Percentiles rank a stretch among this genome's conserved stretches.
phyloP scores from a whole-genome alignment of 805 yeast genomes.

The Candida cerambycidarum region DNA sequence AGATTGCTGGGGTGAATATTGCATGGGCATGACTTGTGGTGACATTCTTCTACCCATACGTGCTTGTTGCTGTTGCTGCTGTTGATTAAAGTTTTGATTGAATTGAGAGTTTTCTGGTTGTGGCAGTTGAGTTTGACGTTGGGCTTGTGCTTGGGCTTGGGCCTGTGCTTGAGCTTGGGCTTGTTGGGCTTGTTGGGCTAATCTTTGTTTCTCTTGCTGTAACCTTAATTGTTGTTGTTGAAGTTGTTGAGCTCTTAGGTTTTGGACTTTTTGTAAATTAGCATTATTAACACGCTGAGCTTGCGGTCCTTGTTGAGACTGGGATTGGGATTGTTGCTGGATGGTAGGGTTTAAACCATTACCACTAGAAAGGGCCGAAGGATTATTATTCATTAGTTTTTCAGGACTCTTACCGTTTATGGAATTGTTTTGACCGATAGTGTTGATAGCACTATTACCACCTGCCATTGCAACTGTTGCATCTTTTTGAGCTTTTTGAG shows the following conservation, averaged over 20 bases:
- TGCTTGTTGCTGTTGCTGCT: slow-evolving; percentile 13
- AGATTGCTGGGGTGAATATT: slow-evolving; percentile 9
- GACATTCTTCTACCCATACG: slow-evolving; percentile 14
- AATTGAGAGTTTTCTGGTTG: slow-evolving; percentile 6
- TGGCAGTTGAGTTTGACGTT: slow-evolving; percentile 9
- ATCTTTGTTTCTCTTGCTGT: slow-evolving; percentile 18
- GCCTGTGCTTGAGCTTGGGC: slow-evolving; percentile 15
- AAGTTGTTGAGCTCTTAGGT: slow-evolving; percentile 16
- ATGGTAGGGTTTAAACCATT: neutral
- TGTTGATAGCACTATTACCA: slow-evolving; percentile 13
- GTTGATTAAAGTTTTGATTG: slow-evolving; percentile 11
- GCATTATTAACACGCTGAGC: neutral
- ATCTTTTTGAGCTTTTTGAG: slow-evolving; percentile 42
- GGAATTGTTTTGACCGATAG: slow-evolving; percentile 18
- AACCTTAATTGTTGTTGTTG: slow-evolving; percentile 19
- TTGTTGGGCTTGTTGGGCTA: slow-evolving; percentile 14
- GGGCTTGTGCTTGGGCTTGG: slow-evolving; percentile 10
- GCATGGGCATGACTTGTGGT: slow-evolving; percentile 18
- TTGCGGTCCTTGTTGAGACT: neutral
- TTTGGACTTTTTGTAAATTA: slow-evolving; percentile 14
- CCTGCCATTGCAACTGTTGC: slow-evolving; percentile 40
- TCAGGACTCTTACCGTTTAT: slow-evolving; percentile 17
- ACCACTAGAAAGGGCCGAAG: slow-evolving; percentile 7
- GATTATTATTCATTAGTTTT: slow-evolving; percentile 10
- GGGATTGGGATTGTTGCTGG: slow-evolving; percentile 5